Conservation (phyloP, 441 rosid genomes). For the Sinapis alba region DNA sequence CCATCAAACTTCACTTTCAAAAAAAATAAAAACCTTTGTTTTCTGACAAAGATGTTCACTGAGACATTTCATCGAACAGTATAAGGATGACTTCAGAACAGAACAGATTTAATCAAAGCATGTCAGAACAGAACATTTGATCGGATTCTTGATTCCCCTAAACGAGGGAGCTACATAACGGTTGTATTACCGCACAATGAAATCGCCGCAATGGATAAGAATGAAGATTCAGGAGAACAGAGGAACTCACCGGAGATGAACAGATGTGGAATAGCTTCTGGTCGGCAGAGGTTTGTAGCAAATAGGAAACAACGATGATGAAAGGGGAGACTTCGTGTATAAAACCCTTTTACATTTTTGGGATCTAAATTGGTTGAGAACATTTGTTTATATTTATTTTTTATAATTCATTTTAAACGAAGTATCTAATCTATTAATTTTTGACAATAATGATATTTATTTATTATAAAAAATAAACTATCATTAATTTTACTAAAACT, state of each 20-base stretch:
- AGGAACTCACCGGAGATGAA: background rate
- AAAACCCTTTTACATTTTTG: no score
- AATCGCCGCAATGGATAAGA: background rate
- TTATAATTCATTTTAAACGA: no score
- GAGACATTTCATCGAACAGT: constrained; percentile 46
- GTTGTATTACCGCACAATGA: background rate
- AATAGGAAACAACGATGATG: background rate
- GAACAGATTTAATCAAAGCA: background rate
- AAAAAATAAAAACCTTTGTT: background rate
- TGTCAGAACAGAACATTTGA: background rate
- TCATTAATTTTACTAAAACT: no score
- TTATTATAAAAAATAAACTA: no score
- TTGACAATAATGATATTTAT: no score
- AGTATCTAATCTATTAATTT: no score
- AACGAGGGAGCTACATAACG: background rate
- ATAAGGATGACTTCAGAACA: background rate
- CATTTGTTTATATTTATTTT: no score
- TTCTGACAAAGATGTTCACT: background rate
- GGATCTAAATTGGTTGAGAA: no score
- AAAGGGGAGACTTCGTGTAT: background rate
- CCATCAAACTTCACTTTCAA: background rate
- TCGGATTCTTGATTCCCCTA: background rate
- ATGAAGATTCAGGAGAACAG: background rate
- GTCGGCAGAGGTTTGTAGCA: background rate
- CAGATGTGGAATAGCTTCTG: background rate